Base-by-base conservation (phyloP, 192 early-diverging fungal species). In the Coemansia sp. region DNA sequence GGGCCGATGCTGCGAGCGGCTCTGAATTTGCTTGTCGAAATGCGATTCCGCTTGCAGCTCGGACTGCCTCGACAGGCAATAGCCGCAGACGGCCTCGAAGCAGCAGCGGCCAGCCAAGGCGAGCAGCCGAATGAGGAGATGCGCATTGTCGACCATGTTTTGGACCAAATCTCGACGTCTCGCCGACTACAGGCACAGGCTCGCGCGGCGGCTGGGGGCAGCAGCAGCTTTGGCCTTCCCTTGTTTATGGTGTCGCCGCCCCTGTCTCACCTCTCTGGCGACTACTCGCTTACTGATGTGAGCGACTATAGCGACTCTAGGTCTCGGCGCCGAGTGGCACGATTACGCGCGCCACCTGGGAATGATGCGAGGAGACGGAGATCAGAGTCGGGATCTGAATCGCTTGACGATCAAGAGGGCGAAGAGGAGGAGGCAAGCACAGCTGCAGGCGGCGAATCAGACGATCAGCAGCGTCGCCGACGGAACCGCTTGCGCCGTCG, bases 1-100 rank as follows among this genome's bases (percentile, higher is more conserved):
- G 76, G 76, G 0, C 76, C 76, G 24, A 79, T 79, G 76, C 50
- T 79, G 52, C 65, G 76, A 1, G 76, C 76, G 0, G 76, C 76
- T 9, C 52, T 79, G 38, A 79, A 79, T 26, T 53, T 79, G 8
- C 34, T 79, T 24, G 76, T 79, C 7, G 76, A 79, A 35, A 79
- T 79, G 76, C 76, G 76, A 44, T 79, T 79, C 48, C 65, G 76
- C 10, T 32, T 79, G 56, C 76, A 69, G 43, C 63, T 79, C 6
- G 76, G 76, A 0, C 52, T 79, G 29, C 76, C 76, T 3, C 64
- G 75, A 26, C 57, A 26, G 21, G 24, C 46, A 1, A 3, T 27
- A 14, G 22, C 33, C 15, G 15, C 64, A 43, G 38, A 50, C 32
- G n/a, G 35, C 57, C 14, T 48, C 11, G 21, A 4, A 17, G 29